Evolutionary conservation across 1,139 yeast species (phyloP), one percentile per base, ranked within the genome.

Genomic region (Geotrichum cucujoidarum): DNA sequence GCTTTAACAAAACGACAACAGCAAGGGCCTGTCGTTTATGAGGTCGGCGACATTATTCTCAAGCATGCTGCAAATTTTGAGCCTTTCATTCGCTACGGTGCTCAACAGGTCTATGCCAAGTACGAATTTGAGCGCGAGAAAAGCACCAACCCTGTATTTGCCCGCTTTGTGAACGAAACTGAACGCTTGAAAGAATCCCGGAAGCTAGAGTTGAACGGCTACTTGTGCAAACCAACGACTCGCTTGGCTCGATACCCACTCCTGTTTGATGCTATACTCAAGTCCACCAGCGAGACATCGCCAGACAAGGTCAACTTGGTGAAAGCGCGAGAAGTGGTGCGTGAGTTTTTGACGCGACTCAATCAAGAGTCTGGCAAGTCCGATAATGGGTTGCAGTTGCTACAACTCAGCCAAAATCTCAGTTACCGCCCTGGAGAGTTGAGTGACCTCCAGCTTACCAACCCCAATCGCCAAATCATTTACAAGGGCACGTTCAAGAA

Each of bases 91-190:
- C 77, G 83, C 43, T 92, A 92, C 64, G 95, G 95, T 50, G 97
- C 97, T n/a, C 89, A 92, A 51, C 94, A 94, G 64, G 89, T 92
- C 48, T 89, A 88, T 69, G 98, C 97, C 11, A 88, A 89, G 65
- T 89, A 88, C 67, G 95, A 92, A 66, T 89, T 89, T 68, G 98
- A 92, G 68, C 77, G 96, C 47, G 98, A 92, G 63, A 88, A 89
- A 65, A 83, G 88, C 52, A 87, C 83, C 25, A 92, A 94, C 65
- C 83, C 94, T 52, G 77, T 85, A 53, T 92, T 92, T 71, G 92
- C 95, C 18, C 74, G 94, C 61, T 92, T 92, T 64, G 86, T 92
- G 52, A 95, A 87, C 61, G 96, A 94, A 53, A 85, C 90, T 22
- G 95, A 87, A 57, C 79, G 88, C 63, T 75, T 88, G 62, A 92